A percentile compares a stretch with the other conserved stretches of the same genome.
Evolutionary conservation across 495 filamentous ascomycete genomes (phyloP).

Genomic region (Venustampulla echinocandica): DNA sequence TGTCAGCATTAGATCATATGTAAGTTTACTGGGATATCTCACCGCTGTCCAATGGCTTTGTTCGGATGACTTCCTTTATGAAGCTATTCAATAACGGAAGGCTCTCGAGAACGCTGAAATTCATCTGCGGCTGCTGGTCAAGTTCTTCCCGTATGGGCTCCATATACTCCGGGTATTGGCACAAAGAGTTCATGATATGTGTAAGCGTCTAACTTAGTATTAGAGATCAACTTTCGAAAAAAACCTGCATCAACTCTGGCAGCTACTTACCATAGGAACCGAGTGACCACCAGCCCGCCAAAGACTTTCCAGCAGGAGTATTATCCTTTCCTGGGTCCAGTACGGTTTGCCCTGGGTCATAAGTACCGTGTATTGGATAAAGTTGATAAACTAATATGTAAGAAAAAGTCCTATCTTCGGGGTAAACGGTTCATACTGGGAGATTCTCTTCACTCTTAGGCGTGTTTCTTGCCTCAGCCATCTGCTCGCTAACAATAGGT

Average conservation of each 20-base stretch:
- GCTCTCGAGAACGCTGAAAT: neutral
- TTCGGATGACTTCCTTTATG: neutral
- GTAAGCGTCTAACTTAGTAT: neutral
- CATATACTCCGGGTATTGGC: neutral
- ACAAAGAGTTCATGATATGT: slow-evolving; percentile 1
- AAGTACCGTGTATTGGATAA: neutral
- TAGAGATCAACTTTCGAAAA: neutral
- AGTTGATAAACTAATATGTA: neutral
- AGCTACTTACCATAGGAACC: neutral
- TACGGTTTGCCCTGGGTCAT: neutral
- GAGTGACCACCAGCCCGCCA: neutral
- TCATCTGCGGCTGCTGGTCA: neutral
- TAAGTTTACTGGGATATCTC: neutral
- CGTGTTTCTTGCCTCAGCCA: neutral
- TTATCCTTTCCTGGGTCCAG: neutral
- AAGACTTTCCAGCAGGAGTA: neutral
- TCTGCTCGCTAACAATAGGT: neutral
- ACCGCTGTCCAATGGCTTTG: neutral
- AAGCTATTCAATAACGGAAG: neutral
- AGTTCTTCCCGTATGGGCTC: neutral
- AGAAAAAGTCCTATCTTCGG: neutral
- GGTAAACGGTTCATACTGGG: neutral
- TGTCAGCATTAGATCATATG: neutral
- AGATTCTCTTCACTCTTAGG: neutral
- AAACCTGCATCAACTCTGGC: neutral